These are phyloP conservation scores for Tritrichomonas foetus DNA, from an alignment of 208 protist genomes.

Conservation along the genomic window DNA sequence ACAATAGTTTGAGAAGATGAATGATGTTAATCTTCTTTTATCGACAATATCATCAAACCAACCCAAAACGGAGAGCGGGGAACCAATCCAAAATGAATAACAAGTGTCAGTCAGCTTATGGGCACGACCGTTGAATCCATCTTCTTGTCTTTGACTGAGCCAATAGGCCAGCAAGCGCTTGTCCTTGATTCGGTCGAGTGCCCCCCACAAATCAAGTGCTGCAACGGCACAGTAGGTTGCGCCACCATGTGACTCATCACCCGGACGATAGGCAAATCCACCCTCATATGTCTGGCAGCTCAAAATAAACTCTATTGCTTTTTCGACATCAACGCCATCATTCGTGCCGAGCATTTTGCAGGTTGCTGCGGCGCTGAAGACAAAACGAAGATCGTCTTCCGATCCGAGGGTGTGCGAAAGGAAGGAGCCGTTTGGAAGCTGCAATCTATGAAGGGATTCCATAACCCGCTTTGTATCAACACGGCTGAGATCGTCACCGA, in stretches of 20 bases:
- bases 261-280: constrained; percentile 20
- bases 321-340: background rate
- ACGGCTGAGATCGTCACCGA: constrained; percentile 49
- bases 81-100: constrained; percentile 56
- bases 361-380: constrained; percentile 47
- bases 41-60: constrained; percentile 33
- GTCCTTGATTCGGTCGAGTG: background rate
- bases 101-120: constrained; percentile 57
- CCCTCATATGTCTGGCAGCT: constrained; percentile 12
- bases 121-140: constrained; percentile 53
- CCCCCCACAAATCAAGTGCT: background rate
- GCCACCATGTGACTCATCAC: constrained; percentile 53
- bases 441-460: background rate
- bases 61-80: background rate
- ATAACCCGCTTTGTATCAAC: constrained; percentile 25
- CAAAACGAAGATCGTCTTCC: constrained; percentile 49
- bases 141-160: constrained; percentile 38
- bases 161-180: background rate
- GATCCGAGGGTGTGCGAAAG: background rate
- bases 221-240: constrained; percentile 53
- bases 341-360: background rate
- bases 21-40: background rate
- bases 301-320: background rate
- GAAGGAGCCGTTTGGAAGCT: constrained; percentile 39
- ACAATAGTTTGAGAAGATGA: background rate